Evolutionary conservation across 2,329 filamentous ascomycete genomes (phyloP).

Genomic region (Xylariales sp.): DNA sequence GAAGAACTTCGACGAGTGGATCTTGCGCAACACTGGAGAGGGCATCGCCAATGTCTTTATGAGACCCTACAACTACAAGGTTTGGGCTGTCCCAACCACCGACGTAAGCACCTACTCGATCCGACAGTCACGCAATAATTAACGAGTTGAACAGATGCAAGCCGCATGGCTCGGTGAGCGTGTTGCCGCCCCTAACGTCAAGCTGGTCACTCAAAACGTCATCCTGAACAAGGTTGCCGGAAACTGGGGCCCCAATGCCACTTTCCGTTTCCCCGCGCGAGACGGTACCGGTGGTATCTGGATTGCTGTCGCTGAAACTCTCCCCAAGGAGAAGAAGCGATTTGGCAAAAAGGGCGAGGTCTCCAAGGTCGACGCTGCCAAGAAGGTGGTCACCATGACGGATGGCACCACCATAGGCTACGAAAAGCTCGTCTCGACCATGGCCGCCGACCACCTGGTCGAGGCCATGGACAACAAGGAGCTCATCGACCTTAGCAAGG

Average conservation of each 20-base stretch:
- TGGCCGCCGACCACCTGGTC: constrained; percentile 86
- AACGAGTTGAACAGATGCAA: constrained; percentile 98
- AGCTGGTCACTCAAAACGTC: constrained; percentile 88
- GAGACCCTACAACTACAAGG: constrained; percentile 99
- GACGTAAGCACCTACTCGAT: constrained; percentile 63
- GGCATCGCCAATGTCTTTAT: constrained; percentile 96
- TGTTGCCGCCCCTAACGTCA: constrained; percentile 93
- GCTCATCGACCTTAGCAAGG: constrained; percentile 77
- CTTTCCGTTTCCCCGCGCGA: constrained; percentile 94
- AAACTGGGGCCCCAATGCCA: constrained; percentile 97
- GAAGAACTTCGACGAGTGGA: constrained; percentile 98
- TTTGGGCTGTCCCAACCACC: constrained; percentile 96
- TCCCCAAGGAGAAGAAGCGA: constrained; percentile 86
- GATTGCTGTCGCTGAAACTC: constrained; percentile 91
- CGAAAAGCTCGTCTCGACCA: constrained; percentile 89
- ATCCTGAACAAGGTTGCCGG: constrained; percentile 94
- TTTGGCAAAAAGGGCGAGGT: constrained; percentile 85
- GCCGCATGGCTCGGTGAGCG: constrained; percentile 97
- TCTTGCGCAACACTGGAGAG: constrained; percentile 82
- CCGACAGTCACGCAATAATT: no score
- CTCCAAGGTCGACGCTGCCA: constrained; percentile 77
- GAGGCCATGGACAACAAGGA: constrained; percentile 85
- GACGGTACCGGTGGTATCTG: constrained; percentile 98
- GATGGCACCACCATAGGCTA: constrained; percentile 89
- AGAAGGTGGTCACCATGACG: constrained; percentile 75